These are phyloP conservation scores for Arthroderma sp. DNA, from an alignment of 2,329 filamentous ascomycete species.

Conservation along the genomic window DNA sequence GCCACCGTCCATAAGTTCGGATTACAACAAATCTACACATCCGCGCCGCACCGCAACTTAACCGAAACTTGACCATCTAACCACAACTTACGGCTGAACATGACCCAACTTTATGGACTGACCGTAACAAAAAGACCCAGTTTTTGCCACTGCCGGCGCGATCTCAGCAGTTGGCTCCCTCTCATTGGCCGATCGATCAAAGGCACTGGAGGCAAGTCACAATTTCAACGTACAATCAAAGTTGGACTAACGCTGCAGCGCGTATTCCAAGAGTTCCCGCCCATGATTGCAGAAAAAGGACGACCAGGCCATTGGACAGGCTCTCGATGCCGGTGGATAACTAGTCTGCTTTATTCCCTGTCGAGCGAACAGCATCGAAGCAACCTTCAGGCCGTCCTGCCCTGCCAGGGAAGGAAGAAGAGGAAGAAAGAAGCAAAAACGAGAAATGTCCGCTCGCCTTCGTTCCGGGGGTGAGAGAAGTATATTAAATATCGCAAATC, in stretches of 20 bases:
- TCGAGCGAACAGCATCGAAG: neutral
- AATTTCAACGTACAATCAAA: no score
- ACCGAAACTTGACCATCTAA: no score
- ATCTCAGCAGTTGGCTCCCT: neutral
- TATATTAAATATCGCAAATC: no score
- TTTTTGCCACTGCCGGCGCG: neutral
- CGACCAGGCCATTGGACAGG: neutral
- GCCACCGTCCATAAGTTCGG: neutral
- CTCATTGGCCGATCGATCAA: neutral
- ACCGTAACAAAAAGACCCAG: neutral
- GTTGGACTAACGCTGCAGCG: neutral
- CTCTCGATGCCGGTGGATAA: neutral
- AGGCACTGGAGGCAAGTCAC: neutral
- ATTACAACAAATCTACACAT: neutral
- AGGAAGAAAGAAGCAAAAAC: neutral
- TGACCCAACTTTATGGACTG: no score
- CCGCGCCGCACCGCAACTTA: no score
- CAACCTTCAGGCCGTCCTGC: neutral
- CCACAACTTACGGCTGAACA: no score
- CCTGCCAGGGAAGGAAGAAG: no score
- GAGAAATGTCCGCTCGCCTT: neutral
- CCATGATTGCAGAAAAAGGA: neutral
- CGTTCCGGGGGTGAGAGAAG: no score
- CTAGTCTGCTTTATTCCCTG: neutral
- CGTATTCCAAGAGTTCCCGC: neutral